A percentile compares a stretch with the other conserved stretches of the same genome.
Conservation (phyloP, 805 yeast genomes). For the Wickerhamomyces pijperi region DNA sequence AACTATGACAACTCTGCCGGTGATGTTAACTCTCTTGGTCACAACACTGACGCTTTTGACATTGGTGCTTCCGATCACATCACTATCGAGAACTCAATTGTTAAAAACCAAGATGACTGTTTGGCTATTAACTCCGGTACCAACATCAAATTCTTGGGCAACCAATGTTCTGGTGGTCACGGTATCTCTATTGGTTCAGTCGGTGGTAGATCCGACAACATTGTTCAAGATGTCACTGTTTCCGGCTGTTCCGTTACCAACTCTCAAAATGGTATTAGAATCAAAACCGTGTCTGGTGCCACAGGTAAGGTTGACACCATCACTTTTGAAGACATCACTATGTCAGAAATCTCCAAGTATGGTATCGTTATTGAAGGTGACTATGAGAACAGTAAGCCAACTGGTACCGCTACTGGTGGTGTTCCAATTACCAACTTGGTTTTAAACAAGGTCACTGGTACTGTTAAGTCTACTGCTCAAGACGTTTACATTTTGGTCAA, state of each 20-base stretch:
- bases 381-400: constrained; percentile 5
- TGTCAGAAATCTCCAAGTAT: constrained; percentile 4
- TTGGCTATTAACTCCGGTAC: constrained; percentile 11
- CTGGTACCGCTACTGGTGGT: constrained; percentile 9
- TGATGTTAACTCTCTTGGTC: constrained; percentile 6
- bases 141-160: constrained; percentile 6
- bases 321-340: constrained; percentile 3
- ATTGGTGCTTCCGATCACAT: constrained; percentile 5
- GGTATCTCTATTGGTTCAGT: constrained; percentile 13
- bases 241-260: constrained; percentile 3
- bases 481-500: constrained; percentile 6
- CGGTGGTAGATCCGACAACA: constrained; percentile 9
- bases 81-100: constrained; percentile 4
- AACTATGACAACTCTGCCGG: constrained; percentile 8
- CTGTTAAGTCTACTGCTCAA: constrained; percentile 6
- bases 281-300: constrained; percentile 10
- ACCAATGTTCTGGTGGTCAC: constrained; percentile 11
- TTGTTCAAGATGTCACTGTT: constrained; percentile 6
- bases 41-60: constrained; percentile 13
- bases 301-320: constrained; percentile 10
- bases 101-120: constrained; percentile 13
- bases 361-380: constrained; percentile 12
- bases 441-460: constrained; percentile 6
- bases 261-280: constrained; percentile 9
- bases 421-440: constrained; percentile 10